A percentile compares a stretch with the other conserved stretches of the same genome.
These are phyloP conservation scores for Microbotryomycetes sp. DNA, from an alignment of 1,284 basidiomycete genomes.

Conservation along the genomic window DNA sequence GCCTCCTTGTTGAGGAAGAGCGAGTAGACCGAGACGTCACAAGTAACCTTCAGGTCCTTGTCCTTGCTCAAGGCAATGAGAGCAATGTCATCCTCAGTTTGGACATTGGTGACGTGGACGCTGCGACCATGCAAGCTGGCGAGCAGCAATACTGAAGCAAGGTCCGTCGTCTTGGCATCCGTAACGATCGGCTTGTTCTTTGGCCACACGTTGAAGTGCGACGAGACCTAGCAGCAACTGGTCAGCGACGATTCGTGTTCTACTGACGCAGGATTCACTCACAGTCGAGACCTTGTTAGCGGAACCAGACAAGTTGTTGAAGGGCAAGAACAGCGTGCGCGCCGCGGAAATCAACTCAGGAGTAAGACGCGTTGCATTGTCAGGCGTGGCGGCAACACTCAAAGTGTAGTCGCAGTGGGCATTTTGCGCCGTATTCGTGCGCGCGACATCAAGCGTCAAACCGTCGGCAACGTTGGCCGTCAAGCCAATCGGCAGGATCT, in stretches of 20 bases:
- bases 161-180: constrained; percentile 82
- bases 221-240: constrained; percentile 7
- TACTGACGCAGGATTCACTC: not conserved
- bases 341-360: constrained; percentile 67
- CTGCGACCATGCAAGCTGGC: constrained; percentile 84
- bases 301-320: constrained; percentile 54
- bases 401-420: constrained; percentile 83
- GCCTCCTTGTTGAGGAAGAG: constrained; percentile 80
- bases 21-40: constrained; percentile 88
- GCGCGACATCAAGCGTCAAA: constrained; percentile 59
- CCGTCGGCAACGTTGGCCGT: constrained; percentile 57
- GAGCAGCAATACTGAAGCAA: constrained; percentile 86
- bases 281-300: constrained; percentile 52
- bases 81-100: constrained; percentile 76
- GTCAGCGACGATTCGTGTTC: not conserved
- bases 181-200: constrained; percentile 86
- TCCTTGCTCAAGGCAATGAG: constrained; percentile 92
- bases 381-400: constrained; percentile 63
- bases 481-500: constrained; percentile 67
- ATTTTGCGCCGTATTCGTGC: constrained; percentile 54
- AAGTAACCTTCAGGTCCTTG: constrained; percentile 88
- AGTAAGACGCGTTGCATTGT: constrained; percentile 57
- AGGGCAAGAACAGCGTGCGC: constrained; percentile 78
- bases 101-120: constrained; percentile 91
- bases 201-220: constrained; percentile 64